Conservation (phyloP, 2,329 filamentous ascomycete species). For the Sporothrix brasiliensis region DNA sequence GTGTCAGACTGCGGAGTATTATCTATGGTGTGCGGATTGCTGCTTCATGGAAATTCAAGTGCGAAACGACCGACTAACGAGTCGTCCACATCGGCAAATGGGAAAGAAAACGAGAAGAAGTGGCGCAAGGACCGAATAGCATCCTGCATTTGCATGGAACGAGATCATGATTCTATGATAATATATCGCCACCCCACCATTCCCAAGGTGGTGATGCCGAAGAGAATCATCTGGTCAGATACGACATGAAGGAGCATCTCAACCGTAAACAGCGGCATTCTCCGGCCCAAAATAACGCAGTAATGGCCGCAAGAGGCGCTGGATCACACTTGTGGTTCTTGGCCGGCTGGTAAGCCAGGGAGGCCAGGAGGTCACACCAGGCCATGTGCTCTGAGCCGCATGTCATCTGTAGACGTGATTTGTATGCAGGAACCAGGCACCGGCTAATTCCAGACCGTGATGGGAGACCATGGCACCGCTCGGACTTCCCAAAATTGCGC, state of each 20-base stretch:
- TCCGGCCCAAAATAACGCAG: background rate
- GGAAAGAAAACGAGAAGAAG: background rate
- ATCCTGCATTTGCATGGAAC: background rate
- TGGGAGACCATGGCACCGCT: background rate
- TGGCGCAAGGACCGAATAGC: background rate
- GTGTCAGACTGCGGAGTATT: conserved; percentile 23
- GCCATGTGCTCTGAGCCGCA: conserved; percentile 10
- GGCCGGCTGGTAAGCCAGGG: background rate
- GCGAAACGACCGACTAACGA: background rate
- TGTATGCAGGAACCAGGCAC: conserved; percentile 25
- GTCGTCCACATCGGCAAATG: background rate
- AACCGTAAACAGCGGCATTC: background rate
- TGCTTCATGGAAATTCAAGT: background rate
- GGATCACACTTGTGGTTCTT: background rate
- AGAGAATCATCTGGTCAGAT: background rate
- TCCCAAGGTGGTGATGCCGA: background rate
- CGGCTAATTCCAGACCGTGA: conserved; percentile 6
- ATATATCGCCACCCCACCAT: background rate
- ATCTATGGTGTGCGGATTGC: conserved; percentile 15
- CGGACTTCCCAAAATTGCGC: too few relatives aligned
- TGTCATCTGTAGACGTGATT: background rate
- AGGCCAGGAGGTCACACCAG: background rate
- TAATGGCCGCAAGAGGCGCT: conserved; percentile 2
- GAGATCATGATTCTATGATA: background rate
- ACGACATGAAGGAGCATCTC: too few relatives aligned